phyloP scores from a whole-genome alignment of 164 flowering plant species.

The Stephania cephalantha region DNA sequence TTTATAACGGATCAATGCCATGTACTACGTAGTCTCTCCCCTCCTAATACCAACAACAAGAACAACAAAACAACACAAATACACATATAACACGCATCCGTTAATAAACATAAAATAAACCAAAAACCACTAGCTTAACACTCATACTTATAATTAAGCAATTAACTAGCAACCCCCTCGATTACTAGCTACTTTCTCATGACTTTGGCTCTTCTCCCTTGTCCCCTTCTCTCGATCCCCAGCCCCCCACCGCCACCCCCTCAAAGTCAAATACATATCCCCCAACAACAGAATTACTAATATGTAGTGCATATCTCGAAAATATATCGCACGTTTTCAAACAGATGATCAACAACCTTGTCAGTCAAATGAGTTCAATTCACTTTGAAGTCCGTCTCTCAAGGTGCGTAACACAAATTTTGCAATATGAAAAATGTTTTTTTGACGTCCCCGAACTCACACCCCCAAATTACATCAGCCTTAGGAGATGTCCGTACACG shows the following conservation, averaged over 20 bases:
- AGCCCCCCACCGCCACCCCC: slow-evolving; percentile 29
- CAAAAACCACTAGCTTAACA: not conserved
- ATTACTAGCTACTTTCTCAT: slow-evolving; percentile 25
- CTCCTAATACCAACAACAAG: slow-evolving; percentile 13
- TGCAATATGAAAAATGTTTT: too few relatives aligned
- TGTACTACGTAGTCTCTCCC: not conserved
- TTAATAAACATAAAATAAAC: slow-evolving; percentile 12
- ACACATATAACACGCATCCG: too few relatives aligned
- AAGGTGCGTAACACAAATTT: too few relatives aligned
- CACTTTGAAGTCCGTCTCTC: too few relatives aligned
- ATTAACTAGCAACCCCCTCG: slow-evolving; percentile 21
- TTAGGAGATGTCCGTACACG: too few relatives aligned
- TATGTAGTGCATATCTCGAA: too few relatives aligned
- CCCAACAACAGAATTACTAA: not conserved
- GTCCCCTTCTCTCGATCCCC: slow-evolving; percentile 38
- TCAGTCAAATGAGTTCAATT: too few relatives aligned
- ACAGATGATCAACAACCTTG: too few relatives aligned
- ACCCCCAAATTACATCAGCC: too few relatives aligned
- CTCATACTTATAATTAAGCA: not conserved
- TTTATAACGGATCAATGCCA: not conserved
- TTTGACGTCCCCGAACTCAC: too few relatives aligned
- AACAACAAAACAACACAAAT: slow-evolving; percentile 14
- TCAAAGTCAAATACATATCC: slow-evolving; percentile 15
- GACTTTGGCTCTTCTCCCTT: slow-evolving; percentile 39
- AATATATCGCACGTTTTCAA: too few relatives aligned